These are phyloP conservation scores for Saturnispora diversa DNA, from an alignment of 805 yeast genomes.

Conservation along the genomic window DNA sequence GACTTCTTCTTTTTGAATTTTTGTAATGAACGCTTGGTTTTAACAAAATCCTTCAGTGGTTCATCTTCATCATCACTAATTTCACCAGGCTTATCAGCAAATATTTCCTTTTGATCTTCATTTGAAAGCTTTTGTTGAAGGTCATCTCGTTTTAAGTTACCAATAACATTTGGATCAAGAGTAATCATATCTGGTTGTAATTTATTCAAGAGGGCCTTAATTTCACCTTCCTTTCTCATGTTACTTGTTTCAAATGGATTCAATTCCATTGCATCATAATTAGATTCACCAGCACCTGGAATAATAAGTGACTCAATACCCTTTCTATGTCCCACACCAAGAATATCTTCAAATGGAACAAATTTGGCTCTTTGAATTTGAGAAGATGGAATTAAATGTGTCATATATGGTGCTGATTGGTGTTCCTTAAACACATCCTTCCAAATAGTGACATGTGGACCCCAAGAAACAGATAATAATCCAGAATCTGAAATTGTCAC, in stretches of 20 bases:
- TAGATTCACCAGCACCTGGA: constrained; percentile 98
- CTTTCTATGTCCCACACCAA: constrained; percentile 74
- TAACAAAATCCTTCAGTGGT: constrained; percentile 57
- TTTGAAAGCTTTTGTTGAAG: constrained; percentile 46
- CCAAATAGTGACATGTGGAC: constrained; percentile 93
- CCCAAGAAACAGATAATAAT: constrained; percentile 84
- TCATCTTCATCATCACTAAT: constrained; percentile 43
- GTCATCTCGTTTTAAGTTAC: constrained; percentile 56
- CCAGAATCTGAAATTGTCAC: constrained; percentile 83
- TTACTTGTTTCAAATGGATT: constrained; percentile 89
- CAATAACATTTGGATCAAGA: constrained; percentile 81
- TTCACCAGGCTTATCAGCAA: constrained; percentile 27
- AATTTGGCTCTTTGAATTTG: constrained; percentile 59
- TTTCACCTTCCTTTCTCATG: constrained; percentile 92
- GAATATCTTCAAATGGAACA: constrained; percentile 94
- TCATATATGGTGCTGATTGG: constrained; percentile 86
- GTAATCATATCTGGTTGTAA: constrained; percentile 88
- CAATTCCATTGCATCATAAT: constrained; percentile 85
- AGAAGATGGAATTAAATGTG: constrained; percentile 74
- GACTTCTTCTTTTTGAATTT: constrained; percentile 74
- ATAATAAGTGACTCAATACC: constrained; percentile 82
- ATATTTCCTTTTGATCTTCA: constrained; percentile 35
- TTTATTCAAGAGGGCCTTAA: constrained; percentile 75
- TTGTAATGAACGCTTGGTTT: constrained; percentile 78
- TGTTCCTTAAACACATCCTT: constrained; percentile 65